Evolutionary conservation across 257 asterid species (phyloP).

Genomic region (Primulina eburnea): DNA sequence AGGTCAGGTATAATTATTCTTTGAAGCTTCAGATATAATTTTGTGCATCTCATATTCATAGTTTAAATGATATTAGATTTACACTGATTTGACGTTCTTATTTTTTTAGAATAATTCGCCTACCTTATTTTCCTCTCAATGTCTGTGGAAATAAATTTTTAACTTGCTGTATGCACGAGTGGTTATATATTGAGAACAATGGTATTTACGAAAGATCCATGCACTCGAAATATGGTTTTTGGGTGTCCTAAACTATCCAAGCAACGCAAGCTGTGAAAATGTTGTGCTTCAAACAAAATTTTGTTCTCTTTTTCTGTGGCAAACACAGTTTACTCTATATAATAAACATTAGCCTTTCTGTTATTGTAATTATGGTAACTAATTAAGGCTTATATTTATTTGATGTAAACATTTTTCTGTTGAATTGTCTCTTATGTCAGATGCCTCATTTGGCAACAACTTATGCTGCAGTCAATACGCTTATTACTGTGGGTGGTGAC

Average conservation of each 20-base stretch:
- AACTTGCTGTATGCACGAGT: not conserved
- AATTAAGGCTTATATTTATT: not conserved
- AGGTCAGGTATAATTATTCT: conserved; percentile 64
- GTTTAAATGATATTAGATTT: not conserved
- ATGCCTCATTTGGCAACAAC: conserved; percentile 99
- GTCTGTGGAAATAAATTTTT: not conserved
- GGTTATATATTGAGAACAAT: conserved; percentile 1
- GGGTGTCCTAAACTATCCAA: no score
- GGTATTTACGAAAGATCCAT: conserved; percentile 2
- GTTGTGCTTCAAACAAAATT: not conserved
- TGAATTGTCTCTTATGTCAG: conserved; percentile 39
- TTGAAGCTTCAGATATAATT: conserved; percentile 7
- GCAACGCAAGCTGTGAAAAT: not conserved
- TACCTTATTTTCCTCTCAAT: not conserved
- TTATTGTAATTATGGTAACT: not conserved
- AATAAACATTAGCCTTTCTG: not conserved
- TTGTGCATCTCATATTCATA: not conserved
- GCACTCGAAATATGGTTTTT: not conserved
- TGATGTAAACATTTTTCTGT: conserved; percentile 3
- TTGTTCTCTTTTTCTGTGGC: not conserved
- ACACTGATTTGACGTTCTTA: not conserved
- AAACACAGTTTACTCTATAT: not conserved
- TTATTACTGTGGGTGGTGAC: conserved; percentile 72
- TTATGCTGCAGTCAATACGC: conserved; percentile 84
- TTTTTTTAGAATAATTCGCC: not conserved